Conservation (phyloP, 1,284 basidiomycete species). For the Apiotrichum gracile region DNA sequence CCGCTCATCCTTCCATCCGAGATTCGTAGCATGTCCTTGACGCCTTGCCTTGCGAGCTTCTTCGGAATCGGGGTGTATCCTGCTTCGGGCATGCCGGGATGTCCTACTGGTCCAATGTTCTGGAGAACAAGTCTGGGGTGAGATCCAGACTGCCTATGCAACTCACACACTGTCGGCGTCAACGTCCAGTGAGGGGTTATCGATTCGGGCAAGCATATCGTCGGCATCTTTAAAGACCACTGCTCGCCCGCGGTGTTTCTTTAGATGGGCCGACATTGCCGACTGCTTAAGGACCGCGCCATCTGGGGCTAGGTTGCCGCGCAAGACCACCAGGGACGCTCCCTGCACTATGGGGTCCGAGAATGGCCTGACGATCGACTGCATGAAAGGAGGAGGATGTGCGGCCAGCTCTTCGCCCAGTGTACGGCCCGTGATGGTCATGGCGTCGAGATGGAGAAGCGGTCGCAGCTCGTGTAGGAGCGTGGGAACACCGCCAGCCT, state of each 20-base stretch:
- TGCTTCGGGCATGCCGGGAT: constrained; percentile 47
- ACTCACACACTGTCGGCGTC: constrained; percentile 25
- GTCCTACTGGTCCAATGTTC: constrained; percentile 40
- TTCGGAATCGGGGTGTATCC: constrained; percentile 43
- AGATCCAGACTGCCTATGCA: not conserved
- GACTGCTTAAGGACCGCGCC: constrained; percentile 41
- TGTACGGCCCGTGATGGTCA: constrained; percentile 43
- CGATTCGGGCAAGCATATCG: constrained; percentile 37
- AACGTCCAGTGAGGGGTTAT: constrained; percentile 32
- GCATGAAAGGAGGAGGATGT: constrained; percentile 21
- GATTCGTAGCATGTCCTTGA: constrained; percentile 44
- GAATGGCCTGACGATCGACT: constrained; percentile 36
- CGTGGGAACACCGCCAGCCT: constrained; percentile 47
- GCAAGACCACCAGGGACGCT: constrained; percentile 34
- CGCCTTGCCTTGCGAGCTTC: constrained; percentile 36
- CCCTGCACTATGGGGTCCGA: constrained; percentile 28
- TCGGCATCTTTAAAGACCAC: constrained; percentile 33
- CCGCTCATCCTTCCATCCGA: constrained; percentile 45
- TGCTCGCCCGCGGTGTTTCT: constrained; percentile 29
- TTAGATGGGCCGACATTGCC: constrained; percentile 28
- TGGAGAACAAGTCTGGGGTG: constrained; percentile 33
- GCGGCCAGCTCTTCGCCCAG: constrained; percentile 37
- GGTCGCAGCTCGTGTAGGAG: constrained; percentile 26
- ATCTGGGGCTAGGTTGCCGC: constrained; percentile 41
- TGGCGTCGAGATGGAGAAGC: constrained; percentile 33